Evolutionary conservation across 2,329 filamentous ascomycete genomes (phyloP).

Genomic region (Penicillium sp.): DNA sequence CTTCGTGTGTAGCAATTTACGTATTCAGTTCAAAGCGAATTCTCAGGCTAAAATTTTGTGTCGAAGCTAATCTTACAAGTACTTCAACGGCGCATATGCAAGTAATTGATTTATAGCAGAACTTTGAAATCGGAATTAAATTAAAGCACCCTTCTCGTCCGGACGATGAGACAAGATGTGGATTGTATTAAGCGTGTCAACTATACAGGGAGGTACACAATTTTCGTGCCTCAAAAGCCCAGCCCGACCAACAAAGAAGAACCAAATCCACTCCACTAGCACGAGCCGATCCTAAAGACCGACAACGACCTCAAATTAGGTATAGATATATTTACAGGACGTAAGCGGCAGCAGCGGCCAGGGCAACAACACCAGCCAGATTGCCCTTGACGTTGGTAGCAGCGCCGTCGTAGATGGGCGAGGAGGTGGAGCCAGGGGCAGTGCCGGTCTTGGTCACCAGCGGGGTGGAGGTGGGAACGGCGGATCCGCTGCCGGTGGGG

Average conservation of each 20-base stretch:
- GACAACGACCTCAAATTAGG: conserved; percentile 8
- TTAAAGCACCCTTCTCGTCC: not conserved
- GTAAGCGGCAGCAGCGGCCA: conserved; percentile 28
- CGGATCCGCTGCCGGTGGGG: conserved; percentile 8
- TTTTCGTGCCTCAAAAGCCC: not conserved
- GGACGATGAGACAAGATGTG: not conserved
- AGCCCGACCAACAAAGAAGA: not conserved
- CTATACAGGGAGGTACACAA: conserved; percentile 2
- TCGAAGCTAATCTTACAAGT: no score
- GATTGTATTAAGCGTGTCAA: conserved; percentile 9
- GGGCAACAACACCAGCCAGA: conserved; percentile 26
- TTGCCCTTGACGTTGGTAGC: conserved; percentile 27
- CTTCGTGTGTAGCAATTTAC: no score
- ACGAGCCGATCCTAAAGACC: not conserved
- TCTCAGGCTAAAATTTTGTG: no score
- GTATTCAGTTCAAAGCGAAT: no score
- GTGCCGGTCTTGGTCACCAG: conserved; percentile 15
- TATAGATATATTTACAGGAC: conserved; percentile 26
- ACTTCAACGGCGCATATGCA: not conserved
- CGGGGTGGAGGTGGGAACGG: conserved; percentile 20
- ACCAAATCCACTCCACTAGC: not conserved
- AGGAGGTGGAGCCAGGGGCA: conserved; percentile 15
- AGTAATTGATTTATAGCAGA: no score
- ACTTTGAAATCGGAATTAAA: not conserved
- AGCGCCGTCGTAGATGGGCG: conserved; percentile 28